Evolutionary conservation across 2,329 filamentous ascomycete genomes (phyloP).

Genomic region (Ascosphaera apis): DNA sequence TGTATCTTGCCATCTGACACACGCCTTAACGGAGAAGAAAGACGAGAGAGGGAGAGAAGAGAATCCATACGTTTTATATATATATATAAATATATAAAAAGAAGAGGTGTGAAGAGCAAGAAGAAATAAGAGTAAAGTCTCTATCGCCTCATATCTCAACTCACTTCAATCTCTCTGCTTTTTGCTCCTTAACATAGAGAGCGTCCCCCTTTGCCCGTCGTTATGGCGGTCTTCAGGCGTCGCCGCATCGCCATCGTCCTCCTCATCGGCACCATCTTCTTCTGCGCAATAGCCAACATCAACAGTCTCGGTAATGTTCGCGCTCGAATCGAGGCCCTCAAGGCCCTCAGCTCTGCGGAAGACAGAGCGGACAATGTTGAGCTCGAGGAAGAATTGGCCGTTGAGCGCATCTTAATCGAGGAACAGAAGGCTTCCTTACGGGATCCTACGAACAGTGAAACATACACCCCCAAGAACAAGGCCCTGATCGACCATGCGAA

Average conservation of each 20-base stretch:
- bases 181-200: too few relatives aligned
- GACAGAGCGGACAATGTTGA: background rate
- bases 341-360: background rate
- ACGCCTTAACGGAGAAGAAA: too few relatives aligned
- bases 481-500: conserved; percentile 2
- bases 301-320: too few relatives aligned
- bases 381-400: background rate
- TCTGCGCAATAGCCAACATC: too few relatives aligned
- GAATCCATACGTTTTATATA: background rate
- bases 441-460: background rate
- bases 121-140: background rate
- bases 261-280: conserved; percentile 1
- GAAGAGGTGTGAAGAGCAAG: background rate
- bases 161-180: too few relatives aligned
- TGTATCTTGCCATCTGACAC: too few relatives aligned
- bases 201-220: too few relatives aligned
- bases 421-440: background rate
- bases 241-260: conserved; percentile 3
- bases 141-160: too few relatives aligned
- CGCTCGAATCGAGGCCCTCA: too few relatives aligned
- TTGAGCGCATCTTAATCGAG: background rate
- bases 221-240: too few relatives aligned
- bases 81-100: conserved; percentile 1
- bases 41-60: background rate
- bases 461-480: background rate